These are phyloP conservation scores for Boechera retrofracta DNA, from an alignment of 345 rosid species.

Conservation along the genomic window DNA sequence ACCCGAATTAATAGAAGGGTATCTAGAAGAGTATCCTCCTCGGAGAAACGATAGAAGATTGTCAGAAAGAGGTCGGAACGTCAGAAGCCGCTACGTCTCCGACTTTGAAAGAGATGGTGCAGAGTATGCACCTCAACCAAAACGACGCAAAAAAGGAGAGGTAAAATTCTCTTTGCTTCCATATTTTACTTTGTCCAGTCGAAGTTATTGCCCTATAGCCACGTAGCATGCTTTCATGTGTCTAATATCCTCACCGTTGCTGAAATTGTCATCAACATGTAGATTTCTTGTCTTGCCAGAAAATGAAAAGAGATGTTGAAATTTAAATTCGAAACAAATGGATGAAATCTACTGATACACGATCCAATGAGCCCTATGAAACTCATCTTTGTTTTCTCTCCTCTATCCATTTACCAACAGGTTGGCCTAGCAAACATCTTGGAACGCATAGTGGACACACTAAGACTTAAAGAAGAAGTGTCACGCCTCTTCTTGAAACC, in stretches of 20 bases:
- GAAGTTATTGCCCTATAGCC: slow-evolving; percentile 7
- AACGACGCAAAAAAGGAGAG: slow-evolving; percentile 96
- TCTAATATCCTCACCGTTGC: neutral
- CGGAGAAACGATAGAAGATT: slow-evolving; percentile 67
- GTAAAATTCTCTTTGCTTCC: slow-evolving; percentile 49
- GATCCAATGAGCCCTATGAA: neutral
- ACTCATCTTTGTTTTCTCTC: slow-evolving; percentile 9
- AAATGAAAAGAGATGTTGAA: neutral
- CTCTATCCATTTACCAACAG: slow-evolving; percentile 47
- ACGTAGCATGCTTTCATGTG: slow-evolving; percentile 6
- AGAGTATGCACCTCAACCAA: slow-evolving; percentile 68
- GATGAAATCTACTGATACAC: neutral
- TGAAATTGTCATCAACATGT: neutral
- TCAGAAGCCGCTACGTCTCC: slow-evolving; percentile 60
- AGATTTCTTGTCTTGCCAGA: slow-evolving; percentile 2
- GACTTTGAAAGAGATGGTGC: slow-evolving; percentile 58
- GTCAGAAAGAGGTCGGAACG: slow-evolving; percentile 68
- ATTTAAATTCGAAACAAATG: neutral
- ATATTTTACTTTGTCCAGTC: neutral
- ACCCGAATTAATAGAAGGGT: slow-evolving; percentile 52
- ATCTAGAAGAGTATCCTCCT: slow-evolving; percentile 63
- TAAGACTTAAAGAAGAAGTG: slow-evolving; percentile 60
- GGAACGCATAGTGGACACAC: slow-evolving; percentile 76
- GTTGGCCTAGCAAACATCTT: slow-evolving; percentile 85
- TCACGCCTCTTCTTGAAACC: slow-evolving; percentile 91